phyloP scores from a whole-genome alignment of 805 yeast genomes.

The Wickerhamomyces alni region DNA sequence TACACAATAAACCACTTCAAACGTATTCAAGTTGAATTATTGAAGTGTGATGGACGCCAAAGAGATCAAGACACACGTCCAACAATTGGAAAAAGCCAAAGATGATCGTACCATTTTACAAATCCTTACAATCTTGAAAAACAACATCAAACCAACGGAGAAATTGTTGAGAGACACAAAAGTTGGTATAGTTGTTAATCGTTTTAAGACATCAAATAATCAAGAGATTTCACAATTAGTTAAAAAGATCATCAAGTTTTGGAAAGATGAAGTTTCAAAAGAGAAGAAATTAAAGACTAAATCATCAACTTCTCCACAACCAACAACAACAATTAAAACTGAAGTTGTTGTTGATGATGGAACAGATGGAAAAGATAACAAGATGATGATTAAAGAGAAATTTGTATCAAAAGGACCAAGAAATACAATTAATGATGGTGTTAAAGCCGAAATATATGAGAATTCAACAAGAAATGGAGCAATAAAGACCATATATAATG shows the following conservation, averaged over 20 bases:
- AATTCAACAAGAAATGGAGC: constrained; percentile 82
- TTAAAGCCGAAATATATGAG: constrained; percentile 61
- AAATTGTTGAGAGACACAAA: constrained; percentile 84
- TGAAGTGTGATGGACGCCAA: constrained; percentile 51
- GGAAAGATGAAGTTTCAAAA: constrained; percentile 85
- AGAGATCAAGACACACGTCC: constrained; percentile 65
- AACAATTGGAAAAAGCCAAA: constrained; percentile 67
- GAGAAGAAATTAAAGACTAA: constrained; percentile 37
- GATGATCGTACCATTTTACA: constrained; percentile 61
- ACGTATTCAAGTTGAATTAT: too few relatives aligned
- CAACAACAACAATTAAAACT: constrained; percentile 5
- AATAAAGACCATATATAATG: constrained; percentile 78
- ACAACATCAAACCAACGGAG: constrained; percentile 79
- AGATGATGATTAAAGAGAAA: constrained; percentile 19
- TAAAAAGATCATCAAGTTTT: constrained; percentile 71
- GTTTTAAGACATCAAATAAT: constrained; percentile 64
- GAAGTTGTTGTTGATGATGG: constrained; percentile 13
- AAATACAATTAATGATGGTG: constrained; percentile 76
- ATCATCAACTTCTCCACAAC: constrained; percentile 1
- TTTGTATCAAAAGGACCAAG: constrained; percentile 53
- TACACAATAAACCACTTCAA: too few relatives aligned
- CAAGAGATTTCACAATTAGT: constrained; percentile 65
- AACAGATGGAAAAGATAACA: constrained; percentile 6
- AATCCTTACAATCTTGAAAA: constrained; percentile 58
- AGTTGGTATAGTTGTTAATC: constrained; percentile 96